Percentiles rank a stretch among this genome's conserved stretches.
Evolutionary conservation across 805 yeast species (phyloP).

Genomic region (Cyberlindnera petersonii): DNA sequence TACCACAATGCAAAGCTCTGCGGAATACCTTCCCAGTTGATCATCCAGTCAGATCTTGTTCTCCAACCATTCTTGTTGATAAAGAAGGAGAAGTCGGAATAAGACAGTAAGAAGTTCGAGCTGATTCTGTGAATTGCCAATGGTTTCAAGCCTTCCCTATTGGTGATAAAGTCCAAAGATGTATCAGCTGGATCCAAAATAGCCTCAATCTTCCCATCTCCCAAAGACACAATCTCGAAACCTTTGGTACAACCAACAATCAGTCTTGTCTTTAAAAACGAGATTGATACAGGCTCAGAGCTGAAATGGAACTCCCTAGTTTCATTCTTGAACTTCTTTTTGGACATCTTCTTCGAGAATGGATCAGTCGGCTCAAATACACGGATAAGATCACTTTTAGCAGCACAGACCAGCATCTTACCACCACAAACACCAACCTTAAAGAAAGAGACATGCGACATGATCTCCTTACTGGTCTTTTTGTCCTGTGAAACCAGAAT

Average conservation of each 20-base stretch:
- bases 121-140: conserved; percentile 88
- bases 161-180: conserved; percentile 88
- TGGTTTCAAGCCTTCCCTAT: conserved; percentile 79
- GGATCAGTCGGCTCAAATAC: conserved; percentile 91
- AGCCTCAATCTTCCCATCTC: conserved; percentile 81
- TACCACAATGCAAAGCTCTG: conserved; percentile 89
- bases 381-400: conserved; percentile 74
- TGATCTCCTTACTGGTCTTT: conserved; percentile 69
- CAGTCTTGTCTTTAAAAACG: conserved; percentile 80
- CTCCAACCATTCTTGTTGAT: conserved; percentile 97
- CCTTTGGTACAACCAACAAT: conserved; percentile 97
- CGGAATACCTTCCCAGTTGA: conserved; percentile 96
- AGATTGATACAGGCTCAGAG: conserved; percentile 88
- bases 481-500: conserved; percentile 48
- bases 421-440: conserved; percentile 92
- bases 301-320: conserved; percentile 74
- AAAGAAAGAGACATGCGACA: conserved; percentile 86
- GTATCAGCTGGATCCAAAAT: conserved; percentile 98
- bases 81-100: conserved; percentile 90
- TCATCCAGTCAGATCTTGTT: conserved; percentile 87
- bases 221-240: conserved; percentile 87
- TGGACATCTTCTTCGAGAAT: conserved; percentile 50
- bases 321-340: conserved; percentile 66
- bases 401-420: conserved; percentile 82
- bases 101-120: conserved; percentile 81